These are phyloP conservation scores for Pyracantha coccinea DNA, from an alignment of 331 rosid species.

Conservation along the genomic window DNA sequence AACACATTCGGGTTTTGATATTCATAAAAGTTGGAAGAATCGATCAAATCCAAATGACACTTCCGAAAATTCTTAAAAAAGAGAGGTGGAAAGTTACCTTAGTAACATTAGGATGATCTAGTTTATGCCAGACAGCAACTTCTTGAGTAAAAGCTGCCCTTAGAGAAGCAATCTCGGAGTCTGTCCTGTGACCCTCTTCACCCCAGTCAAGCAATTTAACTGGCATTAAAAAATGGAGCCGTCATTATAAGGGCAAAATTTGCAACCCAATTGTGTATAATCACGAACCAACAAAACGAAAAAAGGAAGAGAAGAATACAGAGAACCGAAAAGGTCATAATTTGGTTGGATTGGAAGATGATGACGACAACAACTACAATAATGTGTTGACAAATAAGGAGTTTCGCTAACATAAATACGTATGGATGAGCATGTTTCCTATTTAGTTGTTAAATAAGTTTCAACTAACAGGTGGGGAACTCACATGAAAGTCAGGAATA, in stretches of 20 bases:
- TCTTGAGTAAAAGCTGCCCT: constrained; percentile 93
- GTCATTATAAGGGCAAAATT: constrained; percentile 12
- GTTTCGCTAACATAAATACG: not conserved
- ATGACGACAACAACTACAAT: not conserved
- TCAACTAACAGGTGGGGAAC: constrained; percentile 24
- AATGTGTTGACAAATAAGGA: not conserved
- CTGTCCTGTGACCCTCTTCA: constrained; percentile 97
- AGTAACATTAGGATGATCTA: constrained; percentile 95
- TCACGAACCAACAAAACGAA: not conserved
- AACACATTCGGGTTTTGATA: not conserved
- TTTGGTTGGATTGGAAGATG: constrained; percentile 4
- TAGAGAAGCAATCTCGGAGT: constrained; percentile 77
- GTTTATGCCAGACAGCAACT: constrained; percentile 99
- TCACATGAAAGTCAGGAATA: constrained; percentile 35
- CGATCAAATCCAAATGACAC: not conserved
- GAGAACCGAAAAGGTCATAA: not conserved
- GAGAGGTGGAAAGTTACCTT: constrained; percentile 48
- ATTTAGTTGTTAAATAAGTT: constrained; percentile 8
- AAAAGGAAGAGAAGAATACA: not conserved
- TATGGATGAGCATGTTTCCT: not conserved
- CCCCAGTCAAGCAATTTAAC: constrained; percentile 99
- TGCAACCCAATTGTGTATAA: not conserved
- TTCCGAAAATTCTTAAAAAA: not conserved
- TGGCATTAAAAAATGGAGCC: constrained; percentile 25
- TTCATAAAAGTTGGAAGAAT: not conserved